Evolutionary conservation across 257 asterid species (phyloP).

Genomic region (Vinca minor): DNA sequence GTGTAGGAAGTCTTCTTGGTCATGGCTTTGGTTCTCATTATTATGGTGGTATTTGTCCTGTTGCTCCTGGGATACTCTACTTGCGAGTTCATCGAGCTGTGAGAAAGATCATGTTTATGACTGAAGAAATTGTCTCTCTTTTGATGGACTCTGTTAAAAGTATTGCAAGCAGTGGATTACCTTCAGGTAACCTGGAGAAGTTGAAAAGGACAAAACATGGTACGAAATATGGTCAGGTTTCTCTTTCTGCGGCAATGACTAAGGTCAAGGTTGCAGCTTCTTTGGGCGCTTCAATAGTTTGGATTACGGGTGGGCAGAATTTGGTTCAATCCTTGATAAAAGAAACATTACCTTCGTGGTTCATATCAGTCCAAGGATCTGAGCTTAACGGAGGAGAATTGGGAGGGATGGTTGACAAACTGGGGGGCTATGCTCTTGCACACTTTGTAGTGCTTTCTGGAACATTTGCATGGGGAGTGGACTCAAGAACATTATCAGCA

Average conservation of each 20-base stretch:
- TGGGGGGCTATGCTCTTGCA: constrained; percentile 80
- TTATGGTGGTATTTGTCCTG: constrained; percentile 62
- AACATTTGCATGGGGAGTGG: constrained; percentile 80
- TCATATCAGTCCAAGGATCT: constrained; percentile 52
- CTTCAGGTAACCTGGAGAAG: constrained; percentile 47
- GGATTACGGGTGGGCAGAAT: constrained; percentile 70
- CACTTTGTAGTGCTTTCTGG: constrained; percentile 56
- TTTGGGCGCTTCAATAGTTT: constrained; percentile 73
- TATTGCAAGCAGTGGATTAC: constrained; percentile 48
- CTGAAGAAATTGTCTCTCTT: constrained; percentile 70
- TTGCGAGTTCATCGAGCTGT: constrained; percentile 80
- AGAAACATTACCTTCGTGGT: constrained; percentile 86
- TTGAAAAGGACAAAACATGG: constrained; percentile 49
- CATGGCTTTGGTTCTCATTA: constrained; percentile 87
- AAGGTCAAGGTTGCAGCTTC: constrained; percentile 81
- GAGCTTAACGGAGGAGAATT: constrained; percentile 32
- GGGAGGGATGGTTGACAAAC: constrained; percentile 63
- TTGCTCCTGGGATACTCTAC: constrained; percentile 92
- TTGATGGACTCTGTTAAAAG: constrained; percentile 71
- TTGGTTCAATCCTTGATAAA: constrained; percentile 57
- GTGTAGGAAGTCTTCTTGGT: constrained; percentile 93
- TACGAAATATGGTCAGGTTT: constrained; percentile 66
- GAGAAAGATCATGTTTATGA: constrained; percentile 55
- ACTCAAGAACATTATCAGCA: constrained; percentile 36
- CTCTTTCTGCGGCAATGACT: constrained; percentile 64